These are phyloP conservation scores for Leccinum imitatum DNA, from an alignment of 768 basidiomycete genomes.

Conservation along the genomic window DNA sequence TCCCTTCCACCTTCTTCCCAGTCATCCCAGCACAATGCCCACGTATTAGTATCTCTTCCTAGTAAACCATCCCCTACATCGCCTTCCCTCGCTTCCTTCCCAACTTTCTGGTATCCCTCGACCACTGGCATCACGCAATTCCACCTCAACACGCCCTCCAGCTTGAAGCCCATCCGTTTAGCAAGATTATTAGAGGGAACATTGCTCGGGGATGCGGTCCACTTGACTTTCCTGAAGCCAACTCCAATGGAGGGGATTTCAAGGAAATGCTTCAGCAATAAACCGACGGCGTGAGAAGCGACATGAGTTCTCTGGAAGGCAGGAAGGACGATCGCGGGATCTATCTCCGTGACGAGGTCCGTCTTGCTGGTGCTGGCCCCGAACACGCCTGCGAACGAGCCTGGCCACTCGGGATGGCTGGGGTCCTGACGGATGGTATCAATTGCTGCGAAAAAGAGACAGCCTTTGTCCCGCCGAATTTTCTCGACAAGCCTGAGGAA, in stretches of 20 bases:
- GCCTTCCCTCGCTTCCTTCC: slow-evolving; percentile 24
- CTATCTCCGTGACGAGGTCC: slow-evolving; percentile 33
- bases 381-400: slow-evolving; percentile 39
- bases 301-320: slow-evolving; percentile 44
- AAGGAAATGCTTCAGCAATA: slow-evolving; percentile 36
- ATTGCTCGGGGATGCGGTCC: slow-evolving; percentile 41
- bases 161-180: slow-evolving; percentile 23
- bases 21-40: slow-evolving; percentile 42
- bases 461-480: slow-evolving; percentile 1
- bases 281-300: slow-evolving; percentile 37
- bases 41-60: slow-evolving; percentile 35
- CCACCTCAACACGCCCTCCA: slow-evolving; percentile 45
- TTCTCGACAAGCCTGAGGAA: slow-evolving; percentile 15
- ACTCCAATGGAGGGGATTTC: slow-evolving; percentile 32
- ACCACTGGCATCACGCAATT: slow-evolving; percentile 32
- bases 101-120: slow-evolving; percentile 28
- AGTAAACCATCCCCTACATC: slow-evolving; percentile 25
- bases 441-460: slow-evolving; percentile 37
- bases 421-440: slow-evolving; percentile 38
- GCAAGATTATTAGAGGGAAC: slow-evolving; percentile 38
- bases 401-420: slow-evolving; percentile 28
- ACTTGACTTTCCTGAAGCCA: slow-evolving; percentile 47
- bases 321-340: slow-evolving; percentile 34
- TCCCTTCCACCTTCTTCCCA: slow-evolving; percentile 38
- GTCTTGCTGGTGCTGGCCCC: slow-evolving; percentile 25